phyloP scores from a whole-genome alignment of 345 rosid genomes.

The Turritis glabra region DNA sequence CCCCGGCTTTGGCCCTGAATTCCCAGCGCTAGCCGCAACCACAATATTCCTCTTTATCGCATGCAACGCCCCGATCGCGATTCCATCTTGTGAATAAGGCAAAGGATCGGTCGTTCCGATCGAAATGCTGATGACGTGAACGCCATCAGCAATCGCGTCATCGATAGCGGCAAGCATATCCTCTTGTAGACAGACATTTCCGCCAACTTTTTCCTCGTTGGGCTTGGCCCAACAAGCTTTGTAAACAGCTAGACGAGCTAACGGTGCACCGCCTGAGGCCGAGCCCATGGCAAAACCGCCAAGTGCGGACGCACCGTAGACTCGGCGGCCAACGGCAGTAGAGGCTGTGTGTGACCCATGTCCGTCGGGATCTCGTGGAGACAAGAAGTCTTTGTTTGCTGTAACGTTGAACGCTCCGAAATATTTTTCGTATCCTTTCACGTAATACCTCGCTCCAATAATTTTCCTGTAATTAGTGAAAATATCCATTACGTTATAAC shows the following conservation, averaged over 20 bases:
- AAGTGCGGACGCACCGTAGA: conserved; percentile 45
- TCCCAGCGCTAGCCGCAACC: conserved; percentile 70
- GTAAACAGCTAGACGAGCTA: conserved; percentile 74
- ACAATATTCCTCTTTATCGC: conserved; percentile 63
- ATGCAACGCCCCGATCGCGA: conserved; percentile 68
- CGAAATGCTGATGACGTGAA: conserved; percentile 72
- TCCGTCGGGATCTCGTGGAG: conserved; percentile 80
- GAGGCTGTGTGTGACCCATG: conserved; percentile 91
- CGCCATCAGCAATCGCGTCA: conserved; percentile 80
- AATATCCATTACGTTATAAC: not conserved
- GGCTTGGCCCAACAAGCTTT: conserved; percentile 89
- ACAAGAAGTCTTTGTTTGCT: conserved; percentile 54
- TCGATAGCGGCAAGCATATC: conserved; percentile 88
- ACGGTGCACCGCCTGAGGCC: conserved; percentile 75
- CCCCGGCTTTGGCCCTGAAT: conserved; percentile 62
- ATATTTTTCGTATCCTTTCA: conserved; percentile 50
- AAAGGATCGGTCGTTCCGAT: conserved; percentile 38
- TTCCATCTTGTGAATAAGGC: conserved; percentile 42
- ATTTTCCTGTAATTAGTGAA: conserved; percentile 54
- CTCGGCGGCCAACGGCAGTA: conserved; percentile 59
- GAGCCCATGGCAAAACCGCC: conserved; percentile 77
- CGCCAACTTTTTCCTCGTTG: conserved; percentile 36
- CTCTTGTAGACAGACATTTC: conserved; percentile 56
- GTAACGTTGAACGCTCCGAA: conserved; percentile 54
- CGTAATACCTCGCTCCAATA: conserved; percentile 78